Conservation (phyloP, 2,329 filamentous ascomycete species). For the Cladosporium velox region DNA sequence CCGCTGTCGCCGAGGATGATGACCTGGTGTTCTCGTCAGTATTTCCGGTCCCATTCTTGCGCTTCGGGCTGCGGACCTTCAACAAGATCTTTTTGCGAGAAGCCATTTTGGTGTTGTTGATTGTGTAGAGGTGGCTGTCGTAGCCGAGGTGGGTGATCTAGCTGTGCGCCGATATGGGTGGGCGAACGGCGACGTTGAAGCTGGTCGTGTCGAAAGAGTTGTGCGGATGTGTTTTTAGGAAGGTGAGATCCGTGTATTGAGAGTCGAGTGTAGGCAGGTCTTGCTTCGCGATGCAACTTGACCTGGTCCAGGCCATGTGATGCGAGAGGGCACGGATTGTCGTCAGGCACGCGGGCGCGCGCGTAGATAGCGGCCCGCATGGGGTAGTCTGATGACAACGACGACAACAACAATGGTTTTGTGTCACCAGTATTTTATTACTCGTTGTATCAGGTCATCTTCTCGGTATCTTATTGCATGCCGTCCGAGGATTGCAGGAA, state of each 20-base stretch:
- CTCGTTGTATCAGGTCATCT: no score
- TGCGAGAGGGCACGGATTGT: not conserved
- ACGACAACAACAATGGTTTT: not conserved
- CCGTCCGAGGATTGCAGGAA: no score
- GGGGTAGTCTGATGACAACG: not conserved
- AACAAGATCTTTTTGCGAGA: slow-evolving; percentile 43
- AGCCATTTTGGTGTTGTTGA: slow-evolving; percentile 33
- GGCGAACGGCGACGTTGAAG: not conserved
- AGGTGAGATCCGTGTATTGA: not conserved
- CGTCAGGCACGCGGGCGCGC: not conserved
- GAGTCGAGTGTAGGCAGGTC: not conserved
- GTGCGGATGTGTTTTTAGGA: not conserved
- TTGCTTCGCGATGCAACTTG: slow-evolving; percentile 6
- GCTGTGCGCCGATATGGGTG: slow-evolving; percentile 2
- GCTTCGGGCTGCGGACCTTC: slow-evolving; percentile 33
- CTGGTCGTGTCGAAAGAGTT: not conserved
- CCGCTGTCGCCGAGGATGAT: slow-evolving; percentile 99
- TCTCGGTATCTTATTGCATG: no score
- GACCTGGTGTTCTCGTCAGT: slow-evolving; percentile 61
- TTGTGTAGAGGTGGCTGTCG: slow-evolving; percentile 7
- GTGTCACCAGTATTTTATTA: no score
- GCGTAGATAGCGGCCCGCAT: slow-evolving; percentile 5
- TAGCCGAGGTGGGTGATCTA: slow-evolving; percentile 6
- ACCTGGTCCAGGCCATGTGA: slow-evolving; percentile 1
- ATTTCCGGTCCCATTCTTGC: not conserved